Conservation (phyloP, 345 rosid species). For the Salix viminalis region DNA sequence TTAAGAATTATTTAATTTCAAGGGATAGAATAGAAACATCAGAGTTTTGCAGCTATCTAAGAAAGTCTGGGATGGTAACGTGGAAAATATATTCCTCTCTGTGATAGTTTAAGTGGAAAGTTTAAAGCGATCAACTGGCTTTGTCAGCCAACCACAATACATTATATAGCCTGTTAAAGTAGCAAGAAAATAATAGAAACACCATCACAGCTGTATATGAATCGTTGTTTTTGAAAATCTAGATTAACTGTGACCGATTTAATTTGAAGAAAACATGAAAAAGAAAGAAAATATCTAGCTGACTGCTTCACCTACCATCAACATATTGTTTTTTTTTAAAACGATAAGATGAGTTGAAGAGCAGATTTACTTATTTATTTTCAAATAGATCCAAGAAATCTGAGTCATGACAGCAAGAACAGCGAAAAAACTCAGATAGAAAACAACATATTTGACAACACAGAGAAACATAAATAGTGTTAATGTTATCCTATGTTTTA, state of each 20-base stretch:
- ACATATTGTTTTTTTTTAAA: too few relatives aligned
- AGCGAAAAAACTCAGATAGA: not conserved
- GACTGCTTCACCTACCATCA: too few relatives aligned
- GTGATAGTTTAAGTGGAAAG: constrained; percentile 16
- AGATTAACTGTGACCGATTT: too few relatives aligned
- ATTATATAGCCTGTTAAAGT: not conserved
- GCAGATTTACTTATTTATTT: not conserved
- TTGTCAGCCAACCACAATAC: constrained; percentile 27
- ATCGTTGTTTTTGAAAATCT: not conserved
- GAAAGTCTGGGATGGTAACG: not conserved
- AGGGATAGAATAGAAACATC: constrained; percentile 26
- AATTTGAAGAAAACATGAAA: too few relatives aligned
- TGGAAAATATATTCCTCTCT: constrained; percentile 4
- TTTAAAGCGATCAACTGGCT: constrained; percentile 41
- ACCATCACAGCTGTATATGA: constrained; percentile 11
- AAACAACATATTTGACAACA: not conserved
- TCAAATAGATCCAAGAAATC: too few relatives aligned
- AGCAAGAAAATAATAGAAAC: constrained; percentile 31
- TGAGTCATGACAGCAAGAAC: not conserved
- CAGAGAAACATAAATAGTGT: not conserved
- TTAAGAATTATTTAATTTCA: not conserved
- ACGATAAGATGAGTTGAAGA: not conserved
- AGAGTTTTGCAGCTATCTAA: constrained; percentile 10
- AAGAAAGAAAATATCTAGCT: too few relatives aligned
- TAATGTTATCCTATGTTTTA: not conserved